Conservation (phyloP, 805 yeast species). For the Ogataea nonfermentans region DNA sequence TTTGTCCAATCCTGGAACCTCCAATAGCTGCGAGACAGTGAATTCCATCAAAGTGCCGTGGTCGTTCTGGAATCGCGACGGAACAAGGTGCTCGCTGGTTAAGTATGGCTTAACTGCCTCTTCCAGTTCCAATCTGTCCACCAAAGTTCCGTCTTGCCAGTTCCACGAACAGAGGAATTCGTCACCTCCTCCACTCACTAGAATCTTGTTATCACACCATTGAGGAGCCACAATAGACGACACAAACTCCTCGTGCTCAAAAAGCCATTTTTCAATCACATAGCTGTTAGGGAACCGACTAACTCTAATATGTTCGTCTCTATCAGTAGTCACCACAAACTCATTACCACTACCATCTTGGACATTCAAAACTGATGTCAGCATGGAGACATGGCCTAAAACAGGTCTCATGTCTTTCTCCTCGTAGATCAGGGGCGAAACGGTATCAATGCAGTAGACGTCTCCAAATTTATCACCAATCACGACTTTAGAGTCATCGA, state of each 20-base stretch:
- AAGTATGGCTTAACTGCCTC: constrained; percentile 47
- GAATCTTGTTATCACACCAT: constrained; percentile 43
- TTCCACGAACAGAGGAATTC: constrained; percentile 71
- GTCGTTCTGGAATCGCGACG: constrained; percentile 61
- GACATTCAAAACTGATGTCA: constrained; percentile 66
- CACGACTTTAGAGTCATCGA: constrained; percentile 49
- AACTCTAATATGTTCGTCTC: constrained; percentile 94
- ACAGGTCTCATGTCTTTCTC: constrained; percentile 60
- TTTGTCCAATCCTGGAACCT: constrained; percentile 30
- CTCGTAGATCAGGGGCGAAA: constrained; percentile 34
- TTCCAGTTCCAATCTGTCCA: constrained; percentile 36
- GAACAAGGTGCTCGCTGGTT: constrained; percentile 58
- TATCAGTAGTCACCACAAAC: constrained; percentile 74
- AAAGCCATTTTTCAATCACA: constrained; percentile 77
- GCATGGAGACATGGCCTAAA: constrained; percentile 95
- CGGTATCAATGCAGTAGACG: constrained; percentile 63
- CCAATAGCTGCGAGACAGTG: constrained; percentile 41
- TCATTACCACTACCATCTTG: constrained; percentile 41
- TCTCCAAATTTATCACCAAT: constrained; percentile 97
- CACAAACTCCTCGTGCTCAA: constrained; percentile 84
- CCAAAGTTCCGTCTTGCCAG: constrained; percentile 51
- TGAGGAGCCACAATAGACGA: constrained; percentile 59
- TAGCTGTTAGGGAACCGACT: constrained; percentile 76
- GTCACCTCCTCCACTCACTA: constrained; percentile 94
- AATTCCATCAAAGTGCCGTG: constrained; percentile 46